Base-by-base conservation (phyloP, 192 early-diverging fungal genomes). In the Linnemannia zychae region DNA sequence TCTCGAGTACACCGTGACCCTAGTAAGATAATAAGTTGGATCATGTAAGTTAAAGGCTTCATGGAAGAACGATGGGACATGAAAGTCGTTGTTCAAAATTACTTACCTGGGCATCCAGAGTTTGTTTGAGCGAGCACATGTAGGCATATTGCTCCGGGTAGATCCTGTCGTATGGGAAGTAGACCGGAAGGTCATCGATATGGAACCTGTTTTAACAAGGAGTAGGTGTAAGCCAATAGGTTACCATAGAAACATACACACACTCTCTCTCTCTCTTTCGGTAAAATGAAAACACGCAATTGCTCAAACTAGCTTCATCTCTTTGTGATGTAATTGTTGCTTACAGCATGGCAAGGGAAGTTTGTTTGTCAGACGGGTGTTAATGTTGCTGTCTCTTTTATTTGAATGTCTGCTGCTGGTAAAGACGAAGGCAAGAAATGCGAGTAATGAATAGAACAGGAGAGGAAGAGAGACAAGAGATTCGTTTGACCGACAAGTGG, bases 71-170 rank as follows among this genome's bases (percentile, higher is more conserved):
- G 40, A 44, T 44, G 40, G 40, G 40, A 44, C 40, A 9, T 44
- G 40, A 9, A 6, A 44, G 40, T 44, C 40, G n/a, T n/a, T n/a
- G 28, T 4, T n/a, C 66, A 68, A 9, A 31, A 16, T 47, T 66
- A 63, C 60, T 63, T 87, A 94, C 95, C 89, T 95, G 92, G 46
- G 93, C 94, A 89, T 99, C 99, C 65, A 99, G 90, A 20, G 96
- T 94, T 69, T 93, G 90, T 85, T 99, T 99, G 46, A 99, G 90
- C 77, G 96, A 97, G 67, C 93, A 92, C 99, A 99, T 99, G 89
- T 99, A 99, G 22, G 94, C 92, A 93, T 97, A 99, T 79, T 99
- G 99, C 78, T 99, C 99, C 4, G 99, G 99, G 81, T 99, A 99
- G 77, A 99, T 99, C 90, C 95, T 97, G 87, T 99, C 97, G 87